phyloP scores from a whole-genome alignment of 2,329 filamentous ascomycete species.

The Neurospora sp. region DNA sequence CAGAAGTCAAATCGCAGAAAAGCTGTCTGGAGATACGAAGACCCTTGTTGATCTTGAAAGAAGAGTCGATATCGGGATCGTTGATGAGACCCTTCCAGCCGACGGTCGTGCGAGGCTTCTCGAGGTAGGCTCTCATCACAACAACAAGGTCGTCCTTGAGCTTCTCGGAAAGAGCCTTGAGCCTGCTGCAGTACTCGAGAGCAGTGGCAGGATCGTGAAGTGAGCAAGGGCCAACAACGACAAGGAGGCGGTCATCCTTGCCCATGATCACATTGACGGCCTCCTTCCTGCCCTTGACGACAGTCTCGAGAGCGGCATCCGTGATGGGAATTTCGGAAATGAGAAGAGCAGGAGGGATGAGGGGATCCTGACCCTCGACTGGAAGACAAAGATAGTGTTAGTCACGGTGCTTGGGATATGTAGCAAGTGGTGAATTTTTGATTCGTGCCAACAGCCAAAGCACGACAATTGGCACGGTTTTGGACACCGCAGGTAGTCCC shows the following conservation, averaged over 20 bases:
- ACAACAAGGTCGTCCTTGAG: conserved; percentile 77
- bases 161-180: conserved; percentile 69
- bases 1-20: conserved; percentile 78
- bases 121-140: conserved; percentile 97
- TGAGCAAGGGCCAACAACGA: conserved; percentile 91
- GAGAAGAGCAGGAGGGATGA: conserved; percentile 82
- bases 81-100: conserved; percentile 99
- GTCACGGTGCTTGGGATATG: conserved; percentile 13
- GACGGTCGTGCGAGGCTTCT: conserved; percentile 96
- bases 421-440: neutral
- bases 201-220: conserved; percentile 89
- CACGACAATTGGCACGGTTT: neutral
- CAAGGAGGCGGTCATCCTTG: conserved; percentile 76
- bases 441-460: neutral
- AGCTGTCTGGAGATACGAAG: conserved; percentile 84
- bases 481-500: neutral
- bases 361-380: conserved; percentile 91
- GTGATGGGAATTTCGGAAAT: conserved; percentile 73
- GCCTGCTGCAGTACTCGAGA: conserved; percentile 73
- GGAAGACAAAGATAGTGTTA: conserved; percentile 14
- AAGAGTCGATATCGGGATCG: conserved; percentile 94
- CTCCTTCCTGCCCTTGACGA: conserved; percentile 60
- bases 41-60: conserved; percentile 98
- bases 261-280: conserved; percentile 68
- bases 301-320: conserved; percentile 51